Base-by-base conservation (phyloP, 2,329 filamentous ascomycete species). In the Coniochaeta pulveracea region DNA sequence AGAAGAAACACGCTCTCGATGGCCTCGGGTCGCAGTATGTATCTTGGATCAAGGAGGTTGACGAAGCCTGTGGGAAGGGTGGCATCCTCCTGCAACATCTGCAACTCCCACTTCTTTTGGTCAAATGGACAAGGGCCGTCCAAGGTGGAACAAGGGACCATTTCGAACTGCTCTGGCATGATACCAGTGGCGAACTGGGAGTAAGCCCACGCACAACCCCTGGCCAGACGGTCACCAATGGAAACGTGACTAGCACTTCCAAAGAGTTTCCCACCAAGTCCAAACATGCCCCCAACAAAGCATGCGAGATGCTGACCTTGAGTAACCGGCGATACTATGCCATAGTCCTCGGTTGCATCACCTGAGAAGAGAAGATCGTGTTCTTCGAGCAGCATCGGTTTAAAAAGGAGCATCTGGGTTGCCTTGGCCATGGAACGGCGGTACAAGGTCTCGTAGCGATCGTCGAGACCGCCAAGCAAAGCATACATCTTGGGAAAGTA, bases 311-410 rank as follows among this genome's bases (percentile, higher is more conserved):
- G 62, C 40, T 64, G 55, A 10, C 41, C 46, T 34, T 60, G 47
- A 5, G 55, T 48, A 2, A 43, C 46, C 5, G 56, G 42, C 16
- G 34, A 28, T 22, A 46, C 38, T 19, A 19, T 22, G 14, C 10
- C 34, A 19, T 15, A 15, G 6, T 44, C 39, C 15, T 44, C 38
- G 5, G 51, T 43, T 9, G 47, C 45, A 15, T 45, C 47, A 10
- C 66, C 77, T 0, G 72, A 61, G 12, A 85, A 61, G 2, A 85
- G 63, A 2, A 86, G 72, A 39, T 85, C 71, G 4, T 65, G 61
- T 30, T 69, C 62, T 5, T 65, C 57, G n/a, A 71, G 71, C 2
- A 71, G 66, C 64, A 81, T 75, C 1, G 81, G 81, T 1, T 76
- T 69, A 56, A 78, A 86, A 35, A 86, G 65, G 5, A 85, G 59